A percentile compares a stretch with the other conserved stretches of the same genome.
Evolutionary conservation across 345 rosid species (phyloP).

Genomic region (Arabidopsis suecica): DNA sequence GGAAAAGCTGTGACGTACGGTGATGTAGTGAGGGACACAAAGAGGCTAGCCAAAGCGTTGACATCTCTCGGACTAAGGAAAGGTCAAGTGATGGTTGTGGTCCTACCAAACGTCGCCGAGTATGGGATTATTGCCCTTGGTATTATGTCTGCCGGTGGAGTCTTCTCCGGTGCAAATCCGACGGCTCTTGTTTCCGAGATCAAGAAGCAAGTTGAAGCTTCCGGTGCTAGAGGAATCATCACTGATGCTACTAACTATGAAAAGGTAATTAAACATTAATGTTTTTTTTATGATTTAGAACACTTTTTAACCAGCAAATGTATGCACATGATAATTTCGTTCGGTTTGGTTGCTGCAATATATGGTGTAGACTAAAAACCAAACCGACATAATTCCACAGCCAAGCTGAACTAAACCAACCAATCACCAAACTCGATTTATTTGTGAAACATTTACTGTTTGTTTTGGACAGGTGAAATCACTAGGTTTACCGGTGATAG

Average conservation of each 20-base stretch:
- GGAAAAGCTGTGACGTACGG: constrained; percentile 74
- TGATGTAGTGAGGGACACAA: constrained; percentile 68
- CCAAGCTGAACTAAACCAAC: not conserved
- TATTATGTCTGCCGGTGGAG: constrained; percentile 90
- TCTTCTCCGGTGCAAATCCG: constrained; percentile 94
- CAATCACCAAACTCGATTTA: not conserved
- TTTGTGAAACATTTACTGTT: not conserved
- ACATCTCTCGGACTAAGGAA: constrained; percentile 81
- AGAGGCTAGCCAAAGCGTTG: constrained; percentile 77
- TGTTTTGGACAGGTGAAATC: constrained; percentile 58
- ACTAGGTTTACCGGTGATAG: constrained; percentile 61
- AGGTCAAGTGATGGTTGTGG: constrained; percentile 83
- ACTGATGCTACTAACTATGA: constrained; percentile 64
- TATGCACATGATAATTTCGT: not conserved
- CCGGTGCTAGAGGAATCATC: constrained; percentile 82
- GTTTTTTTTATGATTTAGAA: not conserved
- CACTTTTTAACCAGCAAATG: not conserved
- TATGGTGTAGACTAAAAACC: not conserved
- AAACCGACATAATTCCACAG: not conserved
- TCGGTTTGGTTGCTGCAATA: not conserved
- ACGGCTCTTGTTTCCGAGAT: constrained; percentile 73
- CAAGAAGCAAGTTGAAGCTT: constrained; percentile 79
- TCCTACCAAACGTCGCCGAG: constrained; percentile 85
- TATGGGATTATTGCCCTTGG: constrained; percentile 84
- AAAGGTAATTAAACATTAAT: constrained; percentile 54